Base-by-base conservation (phyloP, 139 green algal species). In the Asterochloris sp. region DNA sequence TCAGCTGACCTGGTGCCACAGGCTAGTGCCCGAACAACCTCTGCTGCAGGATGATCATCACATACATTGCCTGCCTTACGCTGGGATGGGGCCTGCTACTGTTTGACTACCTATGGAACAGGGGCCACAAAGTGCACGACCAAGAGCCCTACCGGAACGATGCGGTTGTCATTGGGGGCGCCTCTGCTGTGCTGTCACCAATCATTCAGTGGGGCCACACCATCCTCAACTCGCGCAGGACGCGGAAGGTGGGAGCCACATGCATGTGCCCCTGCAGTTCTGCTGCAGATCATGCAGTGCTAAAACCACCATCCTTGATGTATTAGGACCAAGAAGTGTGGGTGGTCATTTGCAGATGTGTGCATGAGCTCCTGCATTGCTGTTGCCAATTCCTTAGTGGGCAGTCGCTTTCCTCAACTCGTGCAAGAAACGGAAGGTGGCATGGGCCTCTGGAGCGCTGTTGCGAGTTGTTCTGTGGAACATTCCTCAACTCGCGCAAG, bases 141-240 rank as follows among this genome's bases (percentile, higher is more conserved):
- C 68, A 74, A 23, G 79, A 83, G 60, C 80, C 80, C 17, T 83
- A 71, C 60, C 64, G 78, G 12, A 83, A 79, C 62, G 69, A 83
- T 79, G 80, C 80, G 47, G 80, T 83, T 9, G 74, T 76, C 21
- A 83, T 83, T 74, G 80, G 80, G 9, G 80, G 80, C 54, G 80
- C 80, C 12, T 79, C 69, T 29, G 80, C 80, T 38, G 80, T 83
- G 15, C 60, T 83, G 71, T 83, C 80, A n/a, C 80, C 80, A 13
- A 83, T 83, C 60, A 83, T 83, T 21, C 80, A 83, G 23, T 83
- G 80, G 80, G 80, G 80, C 26, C 80, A 83, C 69, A 79, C 69
- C 26, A 79, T 83, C 69, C 27, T 76, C n/a, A 54, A 83, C 17
- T 78, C 66, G 38, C 38, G 38, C 38, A 54, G 6, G 6, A 54